These are phyloP conservation scores for Acanthamoeba royreba DNA, from an alignment of 208 protist species.

Conservation along the genomic window DNA sequence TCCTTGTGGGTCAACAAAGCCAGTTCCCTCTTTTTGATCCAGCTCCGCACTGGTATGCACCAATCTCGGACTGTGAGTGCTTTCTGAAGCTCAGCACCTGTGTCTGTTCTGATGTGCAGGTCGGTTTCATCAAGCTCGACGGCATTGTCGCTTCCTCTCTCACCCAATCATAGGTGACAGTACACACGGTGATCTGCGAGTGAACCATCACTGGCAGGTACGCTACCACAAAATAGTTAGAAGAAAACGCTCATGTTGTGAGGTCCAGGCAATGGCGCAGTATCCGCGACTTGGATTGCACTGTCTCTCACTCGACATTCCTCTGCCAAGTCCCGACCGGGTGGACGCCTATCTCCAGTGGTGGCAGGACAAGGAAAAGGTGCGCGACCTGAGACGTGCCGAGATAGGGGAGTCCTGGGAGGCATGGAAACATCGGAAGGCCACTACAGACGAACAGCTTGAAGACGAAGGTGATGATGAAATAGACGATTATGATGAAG, in stretches of 20 bases:
- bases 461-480: background rate
- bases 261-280: background rate
- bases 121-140: background rate
- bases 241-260: no score
- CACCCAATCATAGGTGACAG: slow-evolving; percentile 16
- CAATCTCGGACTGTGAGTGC: background rate
- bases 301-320: background rate
- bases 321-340: background rate
- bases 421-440: background rate
- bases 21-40: background rate
- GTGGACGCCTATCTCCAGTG: background rate
- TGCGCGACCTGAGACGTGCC: background rate
- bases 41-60: background rate
- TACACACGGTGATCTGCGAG: background rate
- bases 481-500: background rate
- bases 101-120: no score
- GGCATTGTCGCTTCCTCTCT: background rate
- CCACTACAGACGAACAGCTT: background rate
- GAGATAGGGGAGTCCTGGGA: background rate
- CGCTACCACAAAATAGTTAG: no score
- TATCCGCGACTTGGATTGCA: background rate
- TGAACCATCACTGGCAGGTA: background rate
- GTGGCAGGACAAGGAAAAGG: background rate
- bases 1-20: background rate
- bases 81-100: background rate